These are phyloP conservation scores for Chaetomium globosum DNA, from an alignment of 2,329 filamentous ascomycete species.

Conservation along the genomic window DNA sequence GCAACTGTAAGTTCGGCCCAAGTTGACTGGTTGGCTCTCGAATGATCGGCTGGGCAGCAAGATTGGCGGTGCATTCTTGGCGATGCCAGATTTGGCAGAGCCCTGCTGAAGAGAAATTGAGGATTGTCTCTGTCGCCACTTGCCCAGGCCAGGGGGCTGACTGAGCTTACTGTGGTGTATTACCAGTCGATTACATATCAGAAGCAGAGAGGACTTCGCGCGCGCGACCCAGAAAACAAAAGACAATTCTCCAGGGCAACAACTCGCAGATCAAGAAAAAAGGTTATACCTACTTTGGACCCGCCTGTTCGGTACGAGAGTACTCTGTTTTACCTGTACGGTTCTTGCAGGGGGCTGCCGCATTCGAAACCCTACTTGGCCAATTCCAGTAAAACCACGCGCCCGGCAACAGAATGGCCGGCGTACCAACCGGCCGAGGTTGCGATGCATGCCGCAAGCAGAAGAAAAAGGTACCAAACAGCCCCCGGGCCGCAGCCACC, in stretches of 20 bases:
- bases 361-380: background rate
- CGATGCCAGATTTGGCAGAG: background rate
- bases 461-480: background rate
- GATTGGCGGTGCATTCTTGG: background rate
- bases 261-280: background rate
- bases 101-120: background rate
- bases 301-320: background rate
- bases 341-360: background rate
- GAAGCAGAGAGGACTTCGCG: background rate
- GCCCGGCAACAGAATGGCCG: background rate
- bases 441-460: background rate
- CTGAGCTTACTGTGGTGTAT: conserved; percentile 1
- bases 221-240: too few species aligned
- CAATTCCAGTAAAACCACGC: background rate
- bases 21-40: background rate
- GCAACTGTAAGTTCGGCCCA: background rate
- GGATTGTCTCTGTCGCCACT: background rate
- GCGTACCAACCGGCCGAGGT: background rate
- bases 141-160: background rate
- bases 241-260: background rate
- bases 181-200: background rate
- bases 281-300: background rate
- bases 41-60: background rate
- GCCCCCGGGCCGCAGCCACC: background rate
- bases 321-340: background rate